Conservation (phyloP, 2,329 filamentous ascomycete genomes). For the Madurella mycetomatis region DNA sequence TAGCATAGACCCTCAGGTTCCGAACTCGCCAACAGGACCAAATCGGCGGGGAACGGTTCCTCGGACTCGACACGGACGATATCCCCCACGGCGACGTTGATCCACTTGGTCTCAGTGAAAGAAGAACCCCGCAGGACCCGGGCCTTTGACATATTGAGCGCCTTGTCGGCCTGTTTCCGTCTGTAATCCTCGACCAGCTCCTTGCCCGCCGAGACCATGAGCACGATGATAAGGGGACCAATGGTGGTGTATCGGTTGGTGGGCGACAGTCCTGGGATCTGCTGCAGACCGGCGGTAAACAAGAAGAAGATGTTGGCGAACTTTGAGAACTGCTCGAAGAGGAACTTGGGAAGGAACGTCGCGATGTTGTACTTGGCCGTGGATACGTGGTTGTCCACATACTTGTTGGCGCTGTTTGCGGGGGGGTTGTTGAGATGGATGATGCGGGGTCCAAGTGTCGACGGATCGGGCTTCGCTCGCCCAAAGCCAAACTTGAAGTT, state of each 20-base stretch:
- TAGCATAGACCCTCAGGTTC: conserved; percentile 98
- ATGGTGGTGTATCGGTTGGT: conserved; percentile 97
- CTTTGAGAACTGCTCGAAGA: conserved; percentile 98
- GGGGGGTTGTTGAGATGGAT: conserved; percentile 96
- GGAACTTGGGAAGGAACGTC: conserved; percentile 93
- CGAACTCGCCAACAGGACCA: conserved; percentile 88
- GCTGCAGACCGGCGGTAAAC: conserved; percentile 90
- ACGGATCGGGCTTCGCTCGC: conserved; percentile 77
- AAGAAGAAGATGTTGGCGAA: conserved; percentile 99
- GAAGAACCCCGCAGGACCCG: conserved; percentile 75
- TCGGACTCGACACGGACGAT: conserved; percentile 92
- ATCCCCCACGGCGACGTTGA: conserved; percentile 88
- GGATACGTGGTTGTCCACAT: conserved; percentile 93
- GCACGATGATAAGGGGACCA: conserved; percentile 82
- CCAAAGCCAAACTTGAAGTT: conserved; percentile 94
- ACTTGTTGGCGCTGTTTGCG: conserved; percentile 84
- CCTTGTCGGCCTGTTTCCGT: conserved; percentile 78
- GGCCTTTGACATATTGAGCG: conserved; percentile 83
- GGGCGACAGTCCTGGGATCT: conserved; percentile 90
- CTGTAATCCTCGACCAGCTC: conserved; percentile 92
- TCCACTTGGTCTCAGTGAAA: conserved; percentile 88
- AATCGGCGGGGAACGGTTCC: conserved; percentile 87
- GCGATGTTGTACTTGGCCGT: conserved; percentile 95
- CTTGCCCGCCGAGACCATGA: conserved; percentile 92
- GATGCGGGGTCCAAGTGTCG: conserved; percentile 83